Base-by-base conservation (phyloP, 2,329 filamentous ascomycete genomes). In the Monilinia fructigena region DNA sequence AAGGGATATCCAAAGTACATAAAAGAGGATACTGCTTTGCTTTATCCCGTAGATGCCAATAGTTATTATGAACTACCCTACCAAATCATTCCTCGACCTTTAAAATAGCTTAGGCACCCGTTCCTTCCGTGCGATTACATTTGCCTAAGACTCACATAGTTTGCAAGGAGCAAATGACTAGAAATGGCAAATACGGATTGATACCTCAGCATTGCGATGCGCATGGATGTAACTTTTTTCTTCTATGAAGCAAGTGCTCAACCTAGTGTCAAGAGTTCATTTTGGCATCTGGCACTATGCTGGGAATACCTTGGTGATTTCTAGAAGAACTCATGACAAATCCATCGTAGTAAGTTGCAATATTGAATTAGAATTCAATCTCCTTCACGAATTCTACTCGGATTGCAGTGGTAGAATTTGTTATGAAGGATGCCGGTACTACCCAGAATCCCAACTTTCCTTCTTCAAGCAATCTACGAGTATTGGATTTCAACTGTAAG, bases 21-120 rank as follows among this genome's bases (percentile, higher is more conserved):
- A 50, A 12, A 35, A 50, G 31, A 38, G 58, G n/a, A 60, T 45
- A 60, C 14, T 60, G 45, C 31, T 23, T 60, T 50, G 45, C 28
- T 38, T 38, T 60, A 23, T 12, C 11, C 18, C 12, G 14, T 12
- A 16, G 50, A 61, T 40, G 11, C 47, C 58, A 61, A 61, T 61
- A 50, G 12, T 50, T 38, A 28, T 61, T 50, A 26, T 26, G n/a
- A 40, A 26, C 18, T 23, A 20, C 3, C 45, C 20, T 40, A 3
- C 58, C 31, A 61, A 50, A 4, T 50, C 5, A 4, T 23, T 23
- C 38, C n/a, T 50, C 31, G 16, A 38, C 47, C 38, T n/a, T 5
- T 38, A 26, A 38, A 1, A 38, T 20, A 26, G n/a, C 2, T 38
- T 16, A 16, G 58, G 31, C 38, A 26, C 31, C 23, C 31, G 26